Evolutionary conservation across 2,329 filamentous ascomycete genomes (phyloP), one percentile per base, ranked within the genome.

Genomic region (Fusarium praegraminearum): DNA sequence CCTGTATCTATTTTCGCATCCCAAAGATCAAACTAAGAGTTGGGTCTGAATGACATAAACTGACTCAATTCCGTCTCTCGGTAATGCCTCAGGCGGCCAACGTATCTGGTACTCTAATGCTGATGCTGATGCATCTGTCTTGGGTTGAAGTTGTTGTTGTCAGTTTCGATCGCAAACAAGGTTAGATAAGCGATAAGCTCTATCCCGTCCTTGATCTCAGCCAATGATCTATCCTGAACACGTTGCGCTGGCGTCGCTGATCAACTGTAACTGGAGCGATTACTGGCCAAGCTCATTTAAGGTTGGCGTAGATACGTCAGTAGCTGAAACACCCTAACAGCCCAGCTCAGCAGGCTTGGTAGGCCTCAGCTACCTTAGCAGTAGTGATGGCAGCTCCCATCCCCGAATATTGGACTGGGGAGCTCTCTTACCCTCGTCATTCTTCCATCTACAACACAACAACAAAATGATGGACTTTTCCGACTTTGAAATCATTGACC

Each of bases 401-500:
- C 28, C 11, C 28, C 60, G 69, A 69, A 68, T 65, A 68, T 46
- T 35, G 26, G 65, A 3, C 22, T 11, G 58, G n/a, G 51, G 18
- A 62, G 41, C 57, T 66, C 35, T 44, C 38, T 40, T 64, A 20
- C 41, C 44, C 53, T 65, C 65, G 65, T 53, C 40, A 49, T 28
- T 28, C 15, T 7, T 44, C 13, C 40, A 36, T 43, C 16, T 13
- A 40, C 49, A 52, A 36, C 32, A 49, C 35, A 53, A 67, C 43
- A 43, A 36, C 18, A 51, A 22, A n/a, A 45, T 56, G 35, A 74
- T 74, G 73, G 71, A 71, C 15, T 70, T 73, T 22, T 75, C 73
- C 12, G 73, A 75, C 36, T 75, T 73, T 47, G 73, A 75, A 60
- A 57, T 70, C 11, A 72, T 75, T 41, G 71, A 73, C 47, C 69